A percentile compares a stretch with the other conserved stretches of the same genome.
These are phyloP conservation scores for Achaetomiella virescens DNA, from an alignment of 495 filamentous ascomycete species.

Conservation along the genomic window DNA sequence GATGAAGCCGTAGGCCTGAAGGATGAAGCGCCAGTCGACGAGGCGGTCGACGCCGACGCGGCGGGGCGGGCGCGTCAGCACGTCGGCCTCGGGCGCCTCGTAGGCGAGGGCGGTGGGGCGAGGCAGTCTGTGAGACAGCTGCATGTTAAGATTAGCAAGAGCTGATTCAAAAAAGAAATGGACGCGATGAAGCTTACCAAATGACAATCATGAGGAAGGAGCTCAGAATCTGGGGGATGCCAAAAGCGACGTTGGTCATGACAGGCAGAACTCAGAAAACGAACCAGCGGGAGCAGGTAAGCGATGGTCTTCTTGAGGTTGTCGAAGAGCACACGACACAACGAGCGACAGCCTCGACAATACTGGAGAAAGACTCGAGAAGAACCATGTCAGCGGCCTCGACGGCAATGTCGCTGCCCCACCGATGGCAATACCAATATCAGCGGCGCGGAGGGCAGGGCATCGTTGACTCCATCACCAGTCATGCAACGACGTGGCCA, in stretches of 20 bases:
- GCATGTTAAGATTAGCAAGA: neutral
- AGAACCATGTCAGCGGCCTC: conserved; percentile 68
- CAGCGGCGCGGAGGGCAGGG: conserved; percentile 65
- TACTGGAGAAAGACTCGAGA: conserved; percentile 57
- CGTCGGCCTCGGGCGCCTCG: conserved; percentile 65
- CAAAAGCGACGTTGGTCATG: conserved; percentile 60
- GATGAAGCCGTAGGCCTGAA: conserved; percentile 58
- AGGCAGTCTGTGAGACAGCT: conserved; percentile 65
- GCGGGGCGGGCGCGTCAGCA: conserved; percentile 54
- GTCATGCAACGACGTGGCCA: conserved; percentile 52
- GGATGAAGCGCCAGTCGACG: conserved; percentile 57
- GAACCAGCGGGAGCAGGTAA: conserved; percentile 60
- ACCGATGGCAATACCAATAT: conserved; percentile 75
- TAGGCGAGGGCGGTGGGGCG: conserved; percentile 60
- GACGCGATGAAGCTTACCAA: conserved; percentile 24
- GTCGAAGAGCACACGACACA: conserved; percentile 62
- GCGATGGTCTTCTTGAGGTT: conserved; percentile 69
- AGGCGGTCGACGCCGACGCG: conserved; percentile 55
- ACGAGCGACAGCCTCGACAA: conserved; percentile 64
- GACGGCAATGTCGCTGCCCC: conserved; percentile 68
- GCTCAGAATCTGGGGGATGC: conserved; percentile 59
- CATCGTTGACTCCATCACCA: conserved; percentile 79
- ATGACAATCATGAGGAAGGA: conserved; percentile 68
- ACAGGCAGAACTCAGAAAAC: conserved; percentile 68
- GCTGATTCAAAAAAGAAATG: neutral